Base-by-base conservation (phyloP, 768 basidiomycete genomes). In the Pholiota conissans region DNA sequence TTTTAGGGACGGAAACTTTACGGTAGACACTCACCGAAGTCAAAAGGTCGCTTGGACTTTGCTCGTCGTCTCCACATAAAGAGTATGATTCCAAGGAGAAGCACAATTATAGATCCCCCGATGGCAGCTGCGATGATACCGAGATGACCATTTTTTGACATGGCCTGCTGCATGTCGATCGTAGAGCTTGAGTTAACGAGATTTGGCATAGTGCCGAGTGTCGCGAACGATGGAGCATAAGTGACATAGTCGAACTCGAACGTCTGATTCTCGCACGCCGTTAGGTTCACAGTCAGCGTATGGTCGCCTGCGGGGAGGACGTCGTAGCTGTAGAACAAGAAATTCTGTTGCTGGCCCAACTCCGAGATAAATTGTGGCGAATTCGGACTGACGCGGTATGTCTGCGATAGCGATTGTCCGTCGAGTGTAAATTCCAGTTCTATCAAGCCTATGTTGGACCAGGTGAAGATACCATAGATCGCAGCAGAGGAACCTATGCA, bases 171-270 rank as follows among this genome's bases (percentile, higher is more conserved):
- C 20, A 5, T n/a, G n/a, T n/a, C n/a, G n/a, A n/a, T n/a, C n/a
- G n/a, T 26, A 35, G 56, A 29, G 22, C 5, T 30, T 11, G 20
- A 37, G 9, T 53, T 45, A 20, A 29, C 24, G 3, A 37, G 28
- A 14, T 53, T 49, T 3, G 66, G 66, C 63, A 67, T 65, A 13
- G 42, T 48, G 16, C 57, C 52, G 18, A 67, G 30, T 6, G 34
- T 58, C 3, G 50, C 39, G 29, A 67, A 67, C 1, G 68, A 64
- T 24, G 71, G 69, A 5, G 52, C 59, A 39, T 67, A 71, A 16
- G 65, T 55, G 42, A 72, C 56, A 35, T 70, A 72, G 53, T 72
- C 71, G 24, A 72, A 58, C 3, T 56, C 51, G 28, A 68, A 66
- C 0, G 63, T 62, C 40, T 66, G 66, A 42, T 67, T 67, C 24